Evolutionary conservation across 371 early-diverging fungal genomes (phyloP), one percentile per base, ranked within the genome.

Genomic region (Mucor piriformis): DNA sequence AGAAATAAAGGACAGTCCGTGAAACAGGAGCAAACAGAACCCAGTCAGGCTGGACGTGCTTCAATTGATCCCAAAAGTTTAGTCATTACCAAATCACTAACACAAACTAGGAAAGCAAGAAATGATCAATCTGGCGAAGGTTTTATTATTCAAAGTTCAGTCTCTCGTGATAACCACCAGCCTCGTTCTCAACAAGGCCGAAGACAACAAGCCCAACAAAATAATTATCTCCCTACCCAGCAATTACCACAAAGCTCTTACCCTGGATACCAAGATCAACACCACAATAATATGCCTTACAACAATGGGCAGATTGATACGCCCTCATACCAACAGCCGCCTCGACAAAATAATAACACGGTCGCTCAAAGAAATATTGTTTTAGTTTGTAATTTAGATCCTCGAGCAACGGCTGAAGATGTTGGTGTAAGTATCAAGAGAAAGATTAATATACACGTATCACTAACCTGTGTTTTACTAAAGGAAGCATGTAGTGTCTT

Each of bases 351-450:
- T 54, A 23, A 27, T 40, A 11, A 59, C 18, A 59, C 38, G 16
- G 27, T 60, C 46, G 43, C 42, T 57, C 38, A 42, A 50, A 52
- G 27, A 49, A 67, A 48, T 15, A 76, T 71, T 25, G 79, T 86
- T 21, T 57, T 83, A 29, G 71, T 86, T 24, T 77, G 78, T 25
- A 84, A 84, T 52, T 59, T 84, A 51, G 84, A 86, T 59, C 81
- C 79, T 47, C 79, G 70, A 46, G 82, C 83, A 11, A 84, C 76
- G 47, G 79, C 84, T 18, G 80, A 82, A 18, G 86, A 86, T 67
- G 79, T 86, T 29, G 76, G 76, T 57, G 86, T 80, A 81, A 63
- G 59, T 44, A 23, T 32, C 18, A 20, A 7, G 18, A 12, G 18
- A 18, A 42, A 42, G 8, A 42, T 8, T 8, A 42, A 42, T 6